phyloP scores from a whole-genome alignment of 176 grass and related monocot species.

The Cocos nucifera region DNA sequence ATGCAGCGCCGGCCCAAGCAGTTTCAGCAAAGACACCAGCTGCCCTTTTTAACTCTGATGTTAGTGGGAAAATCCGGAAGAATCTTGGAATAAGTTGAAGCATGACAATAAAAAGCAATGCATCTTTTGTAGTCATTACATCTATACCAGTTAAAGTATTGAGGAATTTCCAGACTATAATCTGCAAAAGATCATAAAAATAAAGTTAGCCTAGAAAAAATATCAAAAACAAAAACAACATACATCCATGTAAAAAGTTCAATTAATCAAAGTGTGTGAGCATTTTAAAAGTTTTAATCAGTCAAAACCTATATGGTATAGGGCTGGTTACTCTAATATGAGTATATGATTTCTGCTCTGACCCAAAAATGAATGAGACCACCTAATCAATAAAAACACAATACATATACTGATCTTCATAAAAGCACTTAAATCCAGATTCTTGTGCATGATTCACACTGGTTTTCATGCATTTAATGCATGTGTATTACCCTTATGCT shows the following conservation, averaged over 20 bases:
- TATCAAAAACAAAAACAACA: neutral
- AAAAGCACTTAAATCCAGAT: too few species aligned
- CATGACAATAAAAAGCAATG: conserved; percentile 64
- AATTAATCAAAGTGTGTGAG: too few species aligned
- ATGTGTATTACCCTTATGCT: too few species aligned
- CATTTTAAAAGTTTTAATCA: too few species aligned
- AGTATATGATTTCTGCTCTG: too few species aligned
- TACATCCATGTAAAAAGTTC: neutral
- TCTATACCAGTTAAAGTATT: conserved; percentile 42
- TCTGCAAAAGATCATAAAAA: conserved; percentile 35
- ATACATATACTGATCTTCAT: too few species aligned
- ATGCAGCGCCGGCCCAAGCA: conserved; percentile 90
- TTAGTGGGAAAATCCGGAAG: conserved; percentile 62
- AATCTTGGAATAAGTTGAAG: conserved; percentile 83
- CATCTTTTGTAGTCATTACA: conserved; percentile 50
- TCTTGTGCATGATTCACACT: too few species aligned
- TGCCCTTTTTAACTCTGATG: conserved; percentile 67
- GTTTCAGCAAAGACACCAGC: conserved; percentile 95
- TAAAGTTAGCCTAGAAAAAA: conserved; percentile 13
- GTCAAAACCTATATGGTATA: too few species aligned
- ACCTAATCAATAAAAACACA: too few species aligned
- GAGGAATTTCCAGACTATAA: conserved; percentile 85
- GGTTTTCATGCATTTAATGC: too few species aligned
- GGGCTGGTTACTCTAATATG: too few species aligned
- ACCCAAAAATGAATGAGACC: too few species aligned